Evolutionary conservation across 768 basidiomycete species (phyloP).

Genomic region (Boletellus sp.): DNA sequence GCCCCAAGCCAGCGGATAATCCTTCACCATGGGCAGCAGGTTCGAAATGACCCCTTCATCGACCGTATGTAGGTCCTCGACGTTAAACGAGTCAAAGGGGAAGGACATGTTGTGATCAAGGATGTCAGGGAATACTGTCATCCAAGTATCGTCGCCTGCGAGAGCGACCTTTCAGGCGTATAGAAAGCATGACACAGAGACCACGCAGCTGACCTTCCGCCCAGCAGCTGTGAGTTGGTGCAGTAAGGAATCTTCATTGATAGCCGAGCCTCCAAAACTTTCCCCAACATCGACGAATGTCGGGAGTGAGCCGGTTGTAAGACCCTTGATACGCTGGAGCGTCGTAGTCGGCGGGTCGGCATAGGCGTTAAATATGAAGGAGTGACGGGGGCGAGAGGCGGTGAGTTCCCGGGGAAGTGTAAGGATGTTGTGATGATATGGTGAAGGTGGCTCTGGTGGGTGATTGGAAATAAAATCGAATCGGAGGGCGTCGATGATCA

Average conservation of each 20-base stretch:
- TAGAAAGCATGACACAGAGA: neutral
- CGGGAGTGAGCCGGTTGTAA: slow-evolving; percentile 92
- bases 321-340: slow-evolving; percentile 88
- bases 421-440: slow-evolving; percentile 78
- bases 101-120: slow-evolving; percentile 72
- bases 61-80: slow-evolving; percentile 95
- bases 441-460: slow-evolving; percentile 52
- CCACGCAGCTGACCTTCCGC: slow-evolving; percentile 47
- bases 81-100: slow-evolving; percentile 96
- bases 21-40: slow-evolving; percentile 73
- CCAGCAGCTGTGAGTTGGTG: slow-evolving; percentile 61
- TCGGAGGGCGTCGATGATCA: slow-evolving; percentile 90
- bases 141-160: slow-evolving; percentile 98
- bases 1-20: slow-evolving; percentile 61
- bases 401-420: slow-evolving; percentile 76
- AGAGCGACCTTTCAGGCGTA: slow-evolving; percentile 60
- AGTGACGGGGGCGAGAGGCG: slow-evolving; percentile 56
- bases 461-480: slow-evolving; percentile 87
- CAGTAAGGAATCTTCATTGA: slow-evolving; percentile 85
- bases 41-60: slow-evolving; percentile 86
- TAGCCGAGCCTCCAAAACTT: slow-evolving; percentile 85
- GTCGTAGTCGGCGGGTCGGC: slow-evolving; percentile 96
- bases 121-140: slow-evolving; percentile 75
- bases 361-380: slow-evolving; percentile 85
- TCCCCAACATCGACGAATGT: slow-evolving; percentile 94